Base-by-base conservation (phyloP, 352 stramenopile species). In the Saprolegnia parasitica region DNA sequence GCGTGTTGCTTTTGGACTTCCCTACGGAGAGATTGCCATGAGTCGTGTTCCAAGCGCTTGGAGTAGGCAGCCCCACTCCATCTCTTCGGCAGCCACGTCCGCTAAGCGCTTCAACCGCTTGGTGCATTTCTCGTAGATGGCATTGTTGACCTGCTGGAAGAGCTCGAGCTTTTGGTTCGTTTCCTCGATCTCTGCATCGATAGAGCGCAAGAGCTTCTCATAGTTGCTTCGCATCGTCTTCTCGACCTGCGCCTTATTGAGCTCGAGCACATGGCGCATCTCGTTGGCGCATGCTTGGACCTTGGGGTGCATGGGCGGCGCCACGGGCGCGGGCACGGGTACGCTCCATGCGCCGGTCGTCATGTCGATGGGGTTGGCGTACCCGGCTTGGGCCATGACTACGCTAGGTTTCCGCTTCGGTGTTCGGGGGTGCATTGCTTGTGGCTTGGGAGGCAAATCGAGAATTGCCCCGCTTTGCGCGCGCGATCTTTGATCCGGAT, bases 101-200 rank as follows among this genome's bases (percentile, higher is more conserved):
- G 63, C 50, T 37, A 70, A 47, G 21, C 63, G 49, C 39, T 70
- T 70, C 5, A 70, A 39, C 16, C 63, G 63, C 21, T 70, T 70
- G 5, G 63, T 70, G 13, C 42, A 70, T 37, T 70, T 70, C 24
- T 70, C 63, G 63, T 70, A 62, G 45, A 70, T 70, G 1, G 63
- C 63, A 24, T 63, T 21, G 37, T 70, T 70, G 9, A 70, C 45
- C 29, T 70, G 47, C 8, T 58, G 47, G 61, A 70, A 70, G 18
- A 29, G 29, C 39, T 70, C 63, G 29, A 70, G 18, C 42, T 70
- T 52, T 42, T 52, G 63, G 15, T 62, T 70, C 5, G 63, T 70
- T 24, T 70, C 63, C 9, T 70, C 37, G 23, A 70, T 70, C 45
- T 70, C 63, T 10, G 47, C 13, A 21, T 70, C 63, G 42, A 70